Conservation (phyloP, 83 land plant genomes). For the Isoetes engelmannii region DNA sequence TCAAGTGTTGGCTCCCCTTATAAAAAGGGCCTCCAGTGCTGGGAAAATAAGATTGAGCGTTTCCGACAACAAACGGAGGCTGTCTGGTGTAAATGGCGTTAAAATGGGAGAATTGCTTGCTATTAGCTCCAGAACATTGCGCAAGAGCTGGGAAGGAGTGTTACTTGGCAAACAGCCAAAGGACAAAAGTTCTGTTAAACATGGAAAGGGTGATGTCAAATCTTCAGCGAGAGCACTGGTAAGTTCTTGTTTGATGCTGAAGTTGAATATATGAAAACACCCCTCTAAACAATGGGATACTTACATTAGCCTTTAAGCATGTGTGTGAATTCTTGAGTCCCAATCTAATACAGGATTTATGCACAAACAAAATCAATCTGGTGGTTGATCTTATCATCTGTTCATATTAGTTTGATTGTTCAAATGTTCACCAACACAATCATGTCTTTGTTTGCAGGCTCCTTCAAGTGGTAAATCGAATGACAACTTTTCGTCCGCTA, state of each 20-base stretch:
- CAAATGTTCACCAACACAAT: background rate
- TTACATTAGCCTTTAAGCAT: background rate
- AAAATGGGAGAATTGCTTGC: conserved; percentile 35
- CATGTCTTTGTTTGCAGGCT: background rate
- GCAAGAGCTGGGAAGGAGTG: conserved; percentile 76
- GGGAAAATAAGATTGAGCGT: background rate
- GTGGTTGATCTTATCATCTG: background rate
- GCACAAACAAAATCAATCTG: background rate
- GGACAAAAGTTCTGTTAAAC: conserved; percentile 15
- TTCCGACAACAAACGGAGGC: conserved; percentile 12
- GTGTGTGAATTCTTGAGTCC: background rate
- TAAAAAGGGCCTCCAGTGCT: background rate
- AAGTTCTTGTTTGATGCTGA: background rate
- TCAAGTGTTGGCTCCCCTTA: conserved; percentile 8
- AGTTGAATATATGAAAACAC: background rate
- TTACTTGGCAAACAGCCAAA: conserved; percentile 16
- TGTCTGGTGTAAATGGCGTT: conserved; percentile 15
- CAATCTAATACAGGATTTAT: background rate
- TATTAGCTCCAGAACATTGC: conserved; percentile 49
- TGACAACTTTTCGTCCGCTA: background rate
- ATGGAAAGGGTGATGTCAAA: conserved; percentile 17
- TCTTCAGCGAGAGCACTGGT: conserved; percentile 16
- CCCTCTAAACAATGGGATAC: background rate
- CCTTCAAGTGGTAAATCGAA: background rate
- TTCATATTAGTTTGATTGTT: background rate